These are phyloP conservation scores for Imleria badia DNA, from an alignment of 768 basidiomycete genomes.

Conservation along the genomic window DNA sequence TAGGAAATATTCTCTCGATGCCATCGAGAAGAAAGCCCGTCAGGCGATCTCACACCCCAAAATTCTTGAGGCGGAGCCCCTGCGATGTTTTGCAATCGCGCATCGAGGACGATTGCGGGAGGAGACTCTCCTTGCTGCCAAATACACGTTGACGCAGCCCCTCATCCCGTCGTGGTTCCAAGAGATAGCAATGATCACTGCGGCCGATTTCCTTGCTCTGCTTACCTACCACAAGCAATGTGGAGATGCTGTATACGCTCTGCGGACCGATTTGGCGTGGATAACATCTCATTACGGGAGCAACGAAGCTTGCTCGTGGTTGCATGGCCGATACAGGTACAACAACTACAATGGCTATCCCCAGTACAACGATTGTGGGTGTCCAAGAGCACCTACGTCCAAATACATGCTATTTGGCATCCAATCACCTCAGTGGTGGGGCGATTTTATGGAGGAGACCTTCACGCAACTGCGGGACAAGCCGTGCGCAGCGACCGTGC, in stretches of 20 bases:
- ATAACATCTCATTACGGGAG: conserved; percentile 16
- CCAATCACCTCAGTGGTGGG: conserved; percentile 17
- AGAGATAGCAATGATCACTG: conserved; percentile 31
- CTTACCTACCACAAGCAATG: conserved; percentile 24
- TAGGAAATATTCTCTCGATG: conserved; percentile 21
- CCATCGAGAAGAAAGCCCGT: conserved; percentile 20
- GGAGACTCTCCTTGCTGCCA: conserved; percentile 31
- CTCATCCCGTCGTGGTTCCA: conserved; percentile 21
- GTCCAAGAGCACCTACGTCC: background rate
- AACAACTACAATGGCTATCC: background rate
- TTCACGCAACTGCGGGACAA: conserved; percentile 16
- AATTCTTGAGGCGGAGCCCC: conserved; percentile 19
- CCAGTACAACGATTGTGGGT: background rate
- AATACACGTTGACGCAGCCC: conserved; percentile 26
- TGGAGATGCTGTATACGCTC: conserved; percentile 3
- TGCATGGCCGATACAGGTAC: background rate
- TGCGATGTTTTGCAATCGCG: conserved; percentile 34
- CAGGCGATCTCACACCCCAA: conserved; percentile 21
- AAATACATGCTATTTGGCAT: background rate
- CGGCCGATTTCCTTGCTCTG: conserved; percentile 26
- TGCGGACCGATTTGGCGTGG: conserved; percentile 9
- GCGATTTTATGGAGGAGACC: conserved; percentile 8
- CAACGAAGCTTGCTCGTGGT: conserved; percentile 6
- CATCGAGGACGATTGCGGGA: conserved; percentile 20
- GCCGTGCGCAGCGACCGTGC: conserved; percentile 16